Evolutionary conservation across 305 asterid genomes (phyloP), one percentile per base, ranked within the genome.

Genomic region (Fraxinus paxiana): DNA sequence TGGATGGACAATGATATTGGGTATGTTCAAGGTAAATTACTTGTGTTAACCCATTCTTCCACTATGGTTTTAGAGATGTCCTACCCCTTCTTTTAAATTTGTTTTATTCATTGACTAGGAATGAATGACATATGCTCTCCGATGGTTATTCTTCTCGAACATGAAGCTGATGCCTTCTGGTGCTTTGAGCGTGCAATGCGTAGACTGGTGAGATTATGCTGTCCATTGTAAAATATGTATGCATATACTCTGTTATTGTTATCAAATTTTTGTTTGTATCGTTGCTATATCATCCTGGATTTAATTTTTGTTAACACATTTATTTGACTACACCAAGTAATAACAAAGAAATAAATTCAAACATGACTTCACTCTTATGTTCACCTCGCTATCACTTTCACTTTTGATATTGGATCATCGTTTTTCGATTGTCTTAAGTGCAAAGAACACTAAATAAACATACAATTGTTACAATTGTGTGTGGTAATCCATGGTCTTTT

Each of bases 101-200:
- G 56, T 72, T 77, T 82, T 77, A 35, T 77, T 51, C 80, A 75
- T 81, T 83, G 87, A 77, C 78, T 89, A 96, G 99, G 99, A 85
- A 96, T 96, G 99, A 96, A 89, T 88, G 99, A 96, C 85, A 94
- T 96, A 79, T 96, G 99, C 93, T 96, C 99, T 84, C 99, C 99
- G 33, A 89, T 96, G 90, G 84, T 90, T 74, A 92, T 96, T 77
- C 97, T 96, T 83, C 82, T 94, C 59, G 98, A 94, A 79, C 69
- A 96, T 35, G 99, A 96, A 89, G 99, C 99, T 77, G 99, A 96
- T 88, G 97, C 98, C 75, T 96, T 91, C 88, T 96, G 99, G 98
- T 92, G 98, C 90, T 96, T 96, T 83, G 99, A 96, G 87, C 97
- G 93, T 59, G 94, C 94, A 59, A 96, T 96, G 99, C 97, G 97